Conservation (phyloP, 495 filamentous ascomycete genomes). For the Penicillium lividum region DNA sequence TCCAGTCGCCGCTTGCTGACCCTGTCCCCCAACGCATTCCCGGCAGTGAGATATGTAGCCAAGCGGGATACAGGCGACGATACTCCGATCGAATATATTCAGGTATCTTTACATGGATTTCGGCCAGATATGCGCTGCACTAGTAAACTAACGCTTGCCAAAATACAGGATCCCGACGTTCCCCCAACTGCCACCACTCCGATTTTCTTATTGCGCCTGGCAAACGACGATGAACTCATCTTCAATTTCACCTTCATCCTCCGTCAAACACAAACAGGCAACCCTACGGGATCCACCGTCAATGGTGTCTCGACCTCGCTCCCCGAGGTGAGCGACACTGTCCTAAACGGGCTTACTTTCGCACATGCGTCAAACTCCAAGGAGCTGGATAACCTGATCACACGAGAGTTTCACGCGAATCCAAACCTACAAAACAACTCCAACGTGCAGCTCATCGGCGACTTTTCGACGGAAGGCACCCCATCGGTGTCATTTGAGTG, state of each 20-base stretch:
- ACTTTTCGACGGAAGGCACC: constrained; percentile 77
- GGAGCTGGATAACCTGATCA: constrained; percentile 91
- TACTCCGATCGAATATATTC: constrained; percentile 81
- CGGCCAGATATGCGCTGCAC: neutral
- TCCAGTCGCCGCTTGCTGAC: constrained; percentile 72
- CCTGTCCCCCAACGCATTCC: constrained; percentile 85
- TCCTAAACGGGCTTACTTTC: constrained; percentile 87
- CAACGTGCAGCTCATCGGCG: constrained; percentile 90
- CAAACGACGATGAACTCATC: constrained; percentile 84
- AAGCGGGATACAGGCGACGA: constrained; percentile 75
- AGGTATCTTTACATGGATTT: constrained; percentile 53
- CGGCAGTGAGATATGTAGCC: constrained; percentile 76
- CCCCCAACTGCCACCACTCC: constrained; percentile 56
- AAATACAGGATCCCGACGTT: constrained; percentile 74
- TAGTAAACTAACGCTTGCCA: constrained; percentile 3
- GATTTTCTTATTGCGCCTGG: constrained; percentile 79
- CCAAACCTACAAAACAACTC: constrained; percentile 97
- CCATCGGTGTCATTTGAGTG: constrained; percentile 88
- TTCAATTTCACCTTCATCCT: constrained; percentile 92
- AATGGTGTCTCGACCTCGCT: constrained; percentile 52
- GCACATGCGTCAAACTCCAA: constrained; percentile 80
- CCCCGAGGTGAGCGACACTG: constrained; percentile 61
- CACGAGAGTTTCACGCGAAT: constrained; percentile 92
- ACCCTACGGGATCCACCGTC: constrained; percentile 42
- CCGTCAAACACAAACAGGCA: constrained; percentile 61